These are phyloP conservation scores for Rugonectria rugulosa DNA, from an alignment of 2,329 filamentous ascomycete genomes.

Conservation along the genomic window DNA sequence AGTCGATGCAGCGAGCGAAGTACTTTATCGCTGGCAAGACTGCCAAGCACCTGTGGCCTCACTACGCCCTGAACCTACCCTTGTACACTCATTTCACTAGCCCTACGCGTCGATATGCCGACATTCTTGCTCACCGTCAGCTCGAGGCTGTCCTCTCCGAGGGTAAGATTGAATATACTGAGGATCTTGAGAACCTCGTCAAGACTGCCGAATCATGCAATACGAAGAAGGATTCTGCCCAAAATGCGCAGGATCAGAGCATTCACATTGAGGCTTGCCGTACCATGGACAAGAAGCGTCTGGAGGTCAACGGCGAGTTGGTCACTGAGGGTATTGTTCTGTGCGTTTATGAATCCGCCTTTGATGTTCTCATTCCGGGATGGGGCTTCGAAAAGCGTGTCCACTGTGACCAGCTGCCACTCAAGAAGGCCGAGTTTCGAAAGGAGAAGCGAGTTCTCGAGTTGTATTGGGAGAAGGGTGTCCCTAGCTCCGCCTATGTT, in stretches of 20 bases:
- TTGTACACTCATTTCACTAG: conserved; percentile 98
- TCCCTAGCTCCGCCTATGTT: conserved; percentile 93
- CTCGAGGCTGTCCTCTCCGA: conserved; percentile 86
- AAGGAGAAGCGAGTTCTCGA: conserved; percentile 95
- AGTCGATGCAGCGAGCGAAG: conserved; percentile 95
- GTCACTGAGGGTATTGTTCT: conserved; percentile 96
- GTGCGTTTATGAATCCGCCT: conserved; percentile 97
- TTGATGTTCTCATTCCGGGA: conserved; percentile 96
- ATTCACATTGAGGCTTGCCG: conserved; percentile 98
- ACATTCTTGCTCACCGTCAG: conserved; percentile 95
- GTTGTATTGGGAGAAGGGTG: conserved; percentile 99
- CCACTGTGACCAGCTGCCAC: conserved; percentile 94
- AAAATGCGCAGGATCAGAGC: conserved; percentile 97
- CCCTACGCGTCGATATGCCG: conserved; percentile 91
- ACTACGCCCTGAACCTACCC: conserved; percentile 92
- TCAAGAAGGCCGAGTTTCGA: conserved; percentile 99
- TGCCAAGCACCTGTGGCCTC: conserved; percentile 77
- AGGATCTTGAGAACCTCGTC: conserved; percentile 85
- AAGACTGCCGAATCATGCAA: conserved; percentile 97
- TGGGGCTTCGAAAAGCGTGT: conserved; percentile 99
- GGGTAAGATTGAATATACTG: conserved; percentile 82
- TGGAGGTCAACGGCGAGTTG: conserved; percentile 87
- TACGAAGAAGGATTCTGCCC: conserved; percentile 98
- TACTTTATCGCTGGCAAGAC: conserved; percentile 89
- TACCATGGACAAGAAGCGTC: conserved; percentile 90